Percentiles rank a stretch among this genome's conserved stretches.
These are phyloP conservation scores for Alternaria sp. DNA, from an alignment of 2,329 filamentous ascomycete species.

Conservation along the genomic window DNA sequence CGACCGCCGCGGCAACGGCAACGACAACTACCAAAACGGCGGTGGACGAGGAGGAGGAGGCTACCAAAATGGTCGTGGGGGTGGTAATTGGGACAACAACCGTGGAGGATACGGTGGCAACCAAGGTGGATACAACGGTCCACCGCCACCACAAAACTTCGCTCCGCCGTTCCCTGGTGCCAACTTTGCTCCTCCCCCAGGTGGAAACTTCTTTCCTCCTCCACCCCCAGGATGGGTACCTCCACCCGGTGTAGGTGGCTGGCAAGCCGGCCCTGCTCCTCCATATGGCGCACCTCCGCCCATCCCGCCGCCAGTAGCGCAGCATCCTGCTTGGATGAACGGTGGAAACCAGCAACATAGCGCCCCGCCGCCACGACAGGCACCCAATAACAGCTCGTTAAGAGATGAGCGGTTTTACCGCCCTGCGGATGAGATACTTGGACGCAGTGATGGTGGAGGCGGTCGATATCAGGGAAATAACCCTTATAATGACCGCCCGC, in stretches of 20 bases:
- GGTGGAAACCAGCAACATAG: constrained; percentile 28
- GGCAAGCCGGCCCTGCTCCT: constrained; percentile 22
- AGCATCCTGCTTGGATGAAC: constrained; percentile 35
- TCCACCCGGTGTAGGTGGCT: constrained; percentile 22
- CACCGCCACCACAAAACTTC: constrained; percentile 20
- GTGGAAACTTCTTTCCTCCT: constrained; percentile 37
- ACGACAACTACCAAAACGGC: constrained; percentile 36
- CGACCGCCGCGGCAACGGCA: constrained; percentile 42
- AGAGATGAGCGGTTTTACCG: constrained; percentile 39
- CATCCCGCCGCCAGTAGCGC: constrained; percentile 20
- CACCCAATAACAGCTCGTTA: constrained; percentile 33
- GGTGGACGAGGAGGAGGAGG: constrained; percentile 37
- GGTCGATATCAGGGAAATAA: constrained; percentile 33
- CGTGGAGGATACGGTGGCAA: constrained; percentile 28
- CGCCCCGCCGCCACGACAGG: constrained; percentile 32
- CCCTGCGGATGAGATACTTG: constrained; percentile 36
- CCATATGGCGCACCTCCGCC: constrained; percentile 28
- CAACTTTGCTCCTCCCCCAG: constrained; percentile 29
- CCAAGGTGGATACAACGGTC: constrained; percentile 29
- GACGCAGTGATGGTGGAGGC: constrained; percentile 37
- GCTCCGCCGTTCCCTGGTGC: constrained; percentile 36
- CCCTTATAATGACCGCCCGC: constrained; percentile 32
- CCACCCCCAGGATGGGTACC: constrained; percentile 46
- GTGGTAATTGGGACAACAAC: constrained; percentile 28
- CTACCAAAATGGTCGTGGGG: constrained; percentile 29